Percentiles rank a stretch among this genome's conserved stretches.
Evolutionary conservation across 306 rosid genomes (phyloP).

Genomic region (Prunus dulcis): DNA sequence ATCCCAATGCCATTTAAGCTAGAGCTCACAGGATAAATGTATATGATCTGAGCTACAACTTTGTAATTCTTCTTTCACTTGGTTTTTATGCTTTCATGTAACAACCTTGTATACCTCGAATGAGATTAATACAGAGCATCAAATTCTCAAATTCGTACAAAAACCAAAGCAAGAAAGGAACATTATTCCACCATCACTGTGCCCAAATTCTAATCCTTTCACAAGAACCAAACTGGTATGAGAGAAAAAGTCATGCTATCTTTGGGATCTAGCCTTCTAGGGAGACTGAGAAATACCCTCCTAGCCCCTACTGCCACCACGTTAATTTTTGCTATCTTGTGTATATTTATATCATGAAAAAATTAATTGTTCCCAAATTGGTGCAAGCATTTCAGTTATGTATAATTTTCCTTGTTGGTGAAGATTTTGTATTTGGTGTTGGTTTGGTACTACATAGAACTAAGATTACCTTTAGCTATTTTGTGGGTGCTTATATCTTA

Average conservation of each 20-base stretch:
- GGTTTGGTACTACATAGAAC: not conserved
- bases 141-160: no score
- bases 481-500: no score
- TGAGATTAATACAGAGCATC: not conserved
- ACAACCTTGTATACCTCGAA: not conserved
- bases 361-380: not conserved
- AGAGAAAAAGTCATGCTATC: not conserved
- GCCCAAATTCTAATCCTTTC: not conserved
- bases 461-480: no score
- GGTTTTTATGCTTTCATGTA: not conserved
- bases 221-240: not conserved
- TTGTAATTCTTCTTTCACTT: not conserved
- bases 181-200: not conserved
- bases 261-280: not conserved
- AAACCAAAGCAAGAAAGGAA: not conserved
- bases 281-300: not conserved
- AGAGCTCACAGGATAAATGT: no score
- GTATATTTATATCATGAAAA: not conserved
- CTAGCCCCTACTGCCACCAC: not conserved
- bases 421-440: not conserved
- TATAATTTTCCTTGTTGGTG: not conserved
- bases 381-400: not conserved
- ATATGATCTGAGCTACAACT: no score
- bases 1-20: no score
- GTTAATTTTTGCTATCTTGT: no score